These are phyloP conservation scores for Ogataea henricii DNA, from an alignment of 805 yeast species.

Conservation along the genomic window DNA sequence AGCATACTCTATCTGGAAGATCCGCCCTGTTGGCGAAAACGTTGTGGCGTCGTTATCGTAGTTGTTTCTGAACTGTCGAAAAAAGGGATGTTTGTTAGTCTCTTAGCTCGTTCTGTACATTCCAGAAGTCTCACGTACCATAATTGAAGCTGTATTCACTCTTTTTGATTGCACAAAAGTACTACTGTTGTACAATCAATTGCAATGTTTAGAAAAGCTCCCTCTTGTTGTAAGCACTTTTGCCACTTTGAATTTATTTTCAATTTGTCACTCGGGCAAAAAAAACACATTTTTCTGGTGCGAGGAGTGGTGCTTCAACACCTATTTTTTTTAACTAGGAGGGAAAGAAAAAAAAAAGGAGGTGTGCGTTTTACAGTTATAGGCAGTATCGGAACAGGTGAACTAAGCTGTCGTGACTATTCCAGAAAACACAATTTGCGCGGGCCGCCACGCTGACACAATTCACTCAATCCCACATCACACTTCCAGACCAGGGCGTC, in stretches of 20 bases:
- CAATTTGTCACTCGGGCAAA: constrained; percentile 8
- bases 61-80: constrained; percentile 82
- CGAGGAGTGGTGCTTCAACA: constrained; percentile 8
- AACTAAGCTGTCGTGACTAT: too few relatives aligned
- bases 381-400: too few relatives aligned
- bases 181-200: neutral
- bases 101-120: neutral
- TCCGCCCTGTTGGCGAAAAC: constrained; percentile 91
- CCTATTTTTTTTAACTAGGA: neutral
- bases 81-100: constrained; percentile 10
- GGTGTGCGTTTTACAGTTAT: neutral
- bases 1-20: constrained; percentile 89
- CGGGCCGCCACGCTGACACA: too few relatives aligned
- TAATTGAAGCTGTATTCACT: neutral
- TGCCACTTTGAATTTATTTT: constrained; percentile 19
- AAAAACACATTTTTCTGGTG: constrained; percentile 1
- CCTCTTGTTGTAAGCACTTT: neutral
- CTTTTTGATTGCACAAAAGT: neutral
- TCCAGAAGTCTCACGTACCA: neutral
- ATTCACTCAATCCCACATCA: neutral
- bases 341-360: neutral
- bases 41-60: constrained; percentile 99
- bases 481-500: too few relatives aligned
- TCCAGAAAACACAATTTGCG: too few relatives aligned
- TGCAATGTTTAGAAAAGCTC: neutral